Evolutionary conservation across 73 alveolate genomes (phyloP).

Genomic region (Halteria grandinella): DNA sequence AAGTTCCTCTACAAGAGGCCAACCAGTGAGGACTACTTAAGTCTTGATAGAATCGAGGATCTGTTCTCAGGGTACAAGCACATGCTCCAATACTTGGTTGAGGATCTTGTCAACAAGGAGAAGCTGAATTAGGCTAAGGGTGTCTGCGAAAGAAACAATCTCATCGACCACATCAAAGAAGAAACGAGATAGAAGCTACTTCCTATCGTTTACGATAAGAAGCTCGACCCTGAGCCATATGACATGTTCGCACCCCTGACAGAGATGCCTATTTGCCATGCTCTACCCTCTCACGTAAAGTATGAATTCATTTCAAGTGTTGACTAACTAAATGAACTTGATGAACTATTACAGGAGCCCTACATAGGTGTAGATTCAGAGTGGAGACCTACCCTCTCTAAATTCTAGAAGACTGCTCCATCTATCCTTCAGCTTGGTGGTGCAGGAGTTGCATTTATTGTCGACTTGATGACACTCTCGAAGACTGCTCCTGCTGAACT

Average conservation of each 20-base stretch:
- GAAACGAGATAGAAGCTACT: constrained; percentile 23
- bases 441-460: background rate
- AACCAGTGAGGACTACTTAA: constrained; percentile 15
- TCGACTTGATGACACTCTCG: background rate
- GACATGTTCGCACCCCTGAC: constrained; percentile 54
- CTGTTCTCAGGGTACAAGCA: constrained; percentile 43
- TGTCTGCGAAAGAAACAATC: constrained; percentile 16
- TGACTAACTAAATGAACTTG: constrained; percentile 41
- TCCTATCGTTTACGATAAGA: constrained; percentile 5
- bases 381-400: background rate
- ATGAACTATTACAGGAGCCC: constrained; percentile 4
- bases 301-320: constrained; percentile 33
- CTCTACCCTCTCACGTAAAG: constrained; percentile 20
- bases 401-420: background rate
- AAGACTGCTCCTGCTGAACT: background rate
- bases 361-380: background rate
- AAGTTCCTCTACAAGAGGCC: constrained; percentile 11
- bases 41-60: constrained; percentile 63
- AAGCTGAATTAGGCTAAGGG: constrained; percentile 56
- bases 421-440: background rate
- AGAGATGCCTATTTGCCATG: constrained; percentile 25
- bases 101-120: constrained; percentile 51
- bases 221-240: constrained; percentile 23
- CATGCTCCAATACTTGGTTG: constrained; percentile 52
- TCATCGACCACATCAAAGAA: constrained; percentile 12